These are phyloP conservation scores for Niebla homalea DNA, from an alignment of 495 filamentous ascomycete species.

Conservation along the genomic window DNA sequence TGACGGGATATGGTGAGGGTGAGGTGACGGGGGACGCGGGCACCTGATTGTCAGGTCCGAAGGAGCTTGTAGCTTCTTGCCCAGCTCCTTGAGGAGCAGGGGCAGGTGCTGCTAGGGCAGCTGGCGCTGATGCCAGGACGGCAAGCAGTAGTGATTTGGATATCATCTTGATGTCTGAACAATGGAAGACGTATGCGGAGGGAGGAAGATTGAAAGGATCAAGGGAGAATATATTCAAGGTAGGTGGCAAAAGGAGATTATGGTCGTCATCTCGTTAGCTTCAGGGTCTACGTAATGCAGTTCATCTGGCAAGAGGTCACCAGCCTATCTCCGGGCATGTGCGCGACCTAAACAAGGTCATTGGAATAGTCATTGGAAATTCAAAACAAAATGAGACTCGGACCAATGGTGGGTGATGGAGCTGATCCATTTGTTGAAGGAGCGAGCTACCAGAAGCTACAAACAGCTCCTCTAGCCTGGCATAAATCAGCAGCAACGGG, in stretches of 20 bases:
- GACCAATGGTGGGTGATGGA: too few relatives aligned
- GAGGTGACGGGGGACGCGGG: slow-evolving; percentile 6
- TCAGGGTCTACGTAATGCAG: background rate
- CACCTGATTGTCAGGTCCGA: slow-evolving; percentile 12
- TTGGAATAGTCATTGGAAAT: background rate
- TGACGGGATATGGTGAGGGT: slow-evolving; percentile 8
- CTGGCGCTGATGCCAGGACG: slow-evolving; percentile 6
- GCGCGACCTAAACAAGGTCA: background rate
- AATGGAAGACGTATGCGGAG: background rate
- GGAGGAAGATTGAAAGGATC: too few relatives aligned
- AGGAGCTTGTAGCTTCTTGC: slow-evolving; percentile 6
- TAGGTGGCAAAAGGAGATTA: background rate
- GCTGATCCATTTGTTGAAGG: too few relatives aligned
- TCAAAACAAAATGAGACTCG: too few relatives aligned
- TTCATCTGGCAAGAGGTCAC: background rate
- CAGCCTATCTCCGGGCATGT: background rate
- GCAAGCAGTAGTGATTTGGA: background rate
- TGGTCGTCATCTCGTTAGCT: background rate
- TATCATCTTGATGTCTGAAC: background rate
- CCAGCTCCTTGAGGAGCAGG: slow-evolving; percentile 7
- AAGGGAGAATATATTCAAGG: too few relatives aligned
- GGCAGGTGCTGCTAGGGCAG: slow-evolving; percentile 12
- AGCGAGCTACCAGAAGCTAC: too few relatives aligned
- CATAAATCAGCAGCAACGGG: too few relatives aligned
- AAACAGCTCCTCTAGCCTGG: too few relatives aligned